These are phyloP conservation scores for Colletotrichum falcatum DNA, from an alignment of 2,329 filamentous ascomycete species.

Conservation along the genomic window DNA sequence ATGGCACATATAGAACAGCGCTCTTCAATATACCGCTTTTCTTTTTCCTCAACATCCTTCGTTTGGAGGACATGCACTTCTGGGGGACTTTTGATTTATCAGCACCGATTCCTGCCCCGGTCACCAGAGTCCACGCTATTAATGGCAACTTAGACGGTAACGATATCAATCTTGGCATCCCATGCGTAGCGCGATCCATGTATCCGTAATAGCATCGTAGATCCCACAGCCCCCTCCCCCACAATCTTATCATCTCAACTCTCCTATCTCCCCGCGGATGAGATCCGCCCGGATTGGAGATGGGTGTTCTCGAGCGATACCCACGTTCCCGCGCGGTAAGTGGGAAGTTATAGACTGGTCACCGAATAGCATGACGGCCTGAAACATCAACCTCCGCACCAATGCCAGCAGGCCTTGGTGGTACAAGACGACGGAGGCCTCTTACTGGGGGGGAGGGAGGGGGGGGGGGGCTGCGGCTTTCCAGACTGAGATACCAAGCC, in stretches of 20 bases:
- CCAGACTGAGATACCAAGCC: no score
- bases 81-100: neutral
- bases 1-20: neutral
- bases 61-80: neutral
- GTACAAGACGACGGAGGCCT: no score
- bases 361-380: neutral
- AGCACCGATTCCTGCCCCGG: neutral
- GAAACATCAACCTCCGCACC: neutral
- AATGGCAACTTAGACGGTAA: no score
- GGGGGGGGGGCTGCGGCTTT: no score
- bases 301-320: neutral
- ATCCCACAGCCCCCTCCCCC: neutral
- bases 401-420: no score
- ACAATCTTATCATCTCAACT: neutral
- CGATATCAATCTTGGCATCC: neutral
- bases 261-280: neutral
- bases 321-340: neutral
- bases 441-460: no score
- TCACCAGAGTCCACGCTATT: neutral
- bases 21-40: neutral
- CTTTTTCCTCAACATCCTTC: no score
- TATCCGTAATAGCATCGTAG: neutral
- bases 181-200: neutral
- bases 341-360: neutral
- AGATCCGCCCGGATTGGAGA: neutral